Evolutionary conservation across 805 yeast species (phyloP), one percentile per base, ranked within the genome.

Genomic region (Candida chauliodis): DNA sequence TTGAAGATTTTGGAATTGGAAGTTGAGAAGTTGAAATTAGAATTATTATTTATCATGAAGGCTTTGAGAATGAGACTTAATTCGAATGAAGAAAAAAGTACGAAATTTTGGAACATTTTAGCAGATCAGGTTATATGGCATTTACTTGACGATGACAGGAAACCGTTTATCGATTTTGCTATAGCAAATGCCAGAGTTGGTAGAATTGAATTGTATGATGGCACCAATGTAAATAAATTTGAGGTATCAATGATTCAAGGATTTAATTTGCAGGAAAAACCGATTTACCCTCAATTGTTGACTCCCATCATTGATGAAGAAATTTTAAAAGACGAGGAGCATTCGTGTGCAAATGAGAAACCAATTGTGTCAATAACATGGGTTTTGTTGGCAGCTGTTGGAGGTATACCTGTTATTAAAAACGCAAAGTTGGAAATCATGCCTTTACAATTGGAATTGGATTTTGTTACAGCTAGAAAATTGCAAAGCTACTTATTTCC

Each of bases 331-430:
- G 51, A 56, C 10, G 26, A 29, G 13, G 19, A 27, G 8, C 36
- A 36, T 16, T 32, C 24, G 27, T 23, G 46, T 24, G 17, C 38
- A 21, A 34, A 40, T 18, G 34, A 43, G 8, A 29, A 9, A n/a
- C 63, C 69, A 1, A 48, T 67, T 26, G 44, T 67, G 3, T 30
- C 34, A 6, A 46, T 63, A 49, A 36, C 61, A 8, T 90, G 98
- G 98, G 74, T 78, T n/a, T 76, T 84, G 80, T 75, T 83, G 37
- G 78, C 76, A 38, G 88, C 95, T 0, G 83, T 91, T 40, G 98
- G 96, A 22, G 98, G 98, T 8, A 88, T 90, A 36, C 75, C 84
- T n/a, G 80, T 90, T 17, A 69, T 90, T 61, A 79, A 78, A 42
- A 64, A 73, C 36, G 80, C 87, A 17, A 76, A 76, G 25, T 66